A percentile compares a stretch with the other conserved stretches of the same genome.
Evolutionary conservation across 2,329 filamentous ascomycete species (phyloP).

Genomic region (Trichoderma simmonsii): DNA sequence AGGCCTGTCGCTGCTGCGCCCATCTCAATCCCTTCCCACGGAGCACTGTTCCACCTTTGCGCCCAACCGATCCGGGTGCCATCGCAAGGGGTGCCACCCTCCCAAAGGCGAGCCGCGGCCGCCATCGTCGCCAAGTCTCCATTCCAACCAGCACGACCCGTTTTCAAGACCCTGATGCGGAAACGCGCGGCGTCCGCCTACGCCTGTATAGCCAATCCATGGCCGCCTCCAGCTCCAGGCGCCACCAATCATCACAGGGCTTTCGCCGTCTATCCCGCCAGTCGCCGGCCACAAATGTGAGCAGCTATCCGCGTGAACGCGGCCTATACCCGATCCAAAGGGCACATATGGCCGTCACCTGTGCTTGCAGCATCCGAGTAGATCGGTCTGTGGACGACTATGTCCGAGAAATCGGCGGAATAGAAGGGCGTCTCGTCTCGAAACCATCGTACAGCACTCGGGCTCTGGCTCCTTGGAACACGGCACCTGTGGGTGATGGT

Average conservation of each 20-base stretch:
- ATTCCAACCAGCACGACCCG: slow-evolving; percentile 6
- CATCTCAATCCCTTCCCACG: not conserved
- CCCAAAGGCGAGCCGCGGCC: slow-evolving; percentile 15
- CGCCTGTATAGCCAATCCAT: not conserved
- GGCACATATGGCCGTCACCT: not conserved
- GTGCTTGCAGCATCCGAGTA: not conserved
- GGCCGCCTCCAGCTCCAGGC: not conserved
- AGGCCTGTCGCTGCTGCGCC: slow-evolving; percentile 1
- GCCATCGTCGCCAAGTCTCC: slow-evolving; percentile 13
- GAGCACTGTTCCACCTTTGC: slow-evolving; percentile 9
- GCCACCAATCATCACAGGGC: slow-evolving; percentile 9
- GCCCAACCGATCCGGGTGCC: slow-evolving; percentile 9
- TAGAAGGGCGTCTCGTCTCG: slow-evolving; percentile 3
- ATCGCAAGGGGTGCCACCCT: slow-evolving; percentile 11
- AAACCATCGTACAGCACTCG: not conserved
- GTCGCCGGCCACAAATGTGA: slow-evolving; percentile 10
- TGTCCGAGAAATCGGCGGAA: not conserved
- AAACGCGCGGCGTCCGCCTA: slow-evolving; percentile 4
- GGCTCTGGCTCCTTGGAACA: not conserved
- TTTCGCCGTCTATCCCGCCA: slow-evolving; percentile 10
- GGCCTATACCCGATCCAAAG: slow-evolving; percentile 1
- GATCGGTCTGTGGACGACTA: not conserved
- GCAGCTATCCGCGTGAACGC: slow-evolving; percentile 10
- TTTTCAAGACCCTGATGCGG: slow-evolving; percentile 1
- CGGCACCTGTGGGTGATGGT: not conserved